A percentile compares a stretch with the other conserved stretches of the same genome.
These are phyloP conservation scores for Blastobotrys illinoisensis DNA, from an alignment of 1,139 yeast species.

Conservation along the genomic window DNA sequence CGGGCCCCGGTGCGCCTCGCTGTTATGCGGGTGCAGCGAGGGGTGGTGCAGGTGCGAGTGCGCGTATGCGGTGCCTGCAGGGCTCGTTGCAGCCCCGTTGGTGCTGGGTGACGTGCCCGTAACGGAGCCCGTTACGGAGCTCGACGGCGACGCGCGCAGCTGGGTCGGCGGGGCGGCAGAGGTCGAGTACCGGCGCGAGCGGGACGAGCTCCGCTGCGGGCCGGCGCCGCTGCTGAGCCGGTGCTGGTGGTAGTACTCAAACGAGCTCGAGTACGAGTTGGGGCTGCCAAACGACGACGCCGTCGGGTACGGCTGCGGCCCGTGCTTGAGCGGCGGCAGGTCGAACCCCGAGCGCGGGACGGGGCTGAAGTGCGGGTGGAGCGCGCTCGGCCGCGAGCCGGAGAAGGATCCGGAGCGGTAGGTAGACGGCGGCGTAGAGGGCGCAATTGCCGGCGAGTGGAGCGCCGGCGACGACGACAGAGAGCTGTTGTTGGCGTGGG, in stretches of 20 bases:
- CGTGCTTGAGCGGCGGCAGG: neutral
- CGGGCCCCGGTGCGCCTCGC: constrained; percentile 21
- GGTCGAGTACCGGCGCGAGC: neutral
- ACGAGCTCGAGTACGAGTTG: neutral
- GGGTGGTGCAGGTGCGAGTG: neutral
- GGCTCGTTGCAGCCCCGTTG: neutral
- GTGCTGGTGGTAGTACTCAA: neutral
- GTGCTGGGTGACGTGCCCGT: neutral
- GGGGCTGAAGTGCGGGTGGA: neutral
- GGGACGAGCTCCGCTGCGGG: neutral
- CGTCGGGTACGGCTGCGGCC: constrained; percentile 6
- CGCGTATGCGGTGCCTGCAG: neutral
- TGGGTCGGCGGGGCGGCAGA: neutral
- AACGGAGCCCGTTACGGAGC: neutral
- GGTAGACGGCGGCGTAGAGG: neutral
- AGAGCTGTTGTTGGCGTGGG: constrained; percentile 81
- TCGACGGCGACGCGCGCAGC: neutral
- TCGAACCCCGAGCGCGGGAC: neutral
- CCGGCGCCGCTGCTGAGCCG: neutral
- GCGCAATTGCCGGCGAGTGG: constrained; percentile 42
- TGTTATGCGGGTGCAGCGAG: neutral
- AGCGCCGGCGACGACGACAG: constrained; percentile 98
- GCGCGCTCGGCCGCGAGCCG: neutral
- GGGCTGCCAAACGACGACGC: neutral
- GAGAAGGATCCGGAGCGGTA: neutral